phyloP scores from a whole-genome alignment of 805 yeast genomes.

The Diddensiella caesifluorescens region DNA sequence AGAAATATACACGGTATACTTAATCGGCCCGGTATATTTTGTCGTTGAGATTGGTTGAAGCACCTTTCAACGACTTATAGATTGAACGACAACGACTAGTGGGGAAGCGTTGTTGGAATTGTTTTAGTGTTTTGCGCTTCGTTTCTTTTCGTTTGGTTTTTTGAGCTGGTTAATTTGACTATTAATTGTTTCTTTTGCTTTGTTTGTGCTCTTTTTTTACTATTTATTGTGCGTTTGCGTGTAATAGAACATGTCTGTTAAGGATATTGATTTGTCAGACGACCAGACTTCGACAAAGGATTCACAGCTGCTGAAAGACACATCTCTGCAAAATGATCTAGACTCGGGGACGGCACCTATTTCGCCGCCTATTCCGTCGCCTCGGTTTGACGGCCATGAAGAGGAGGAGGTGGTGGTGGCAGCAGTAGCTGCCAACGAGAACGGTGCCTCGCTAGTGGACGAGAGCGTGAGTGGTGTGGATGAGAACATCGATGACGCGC shows the following conservation, averaged over 20 bases:
- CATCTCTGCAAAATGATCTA: not conserved
- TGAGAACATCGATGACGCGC: no score
- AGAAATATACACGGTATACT: no score
- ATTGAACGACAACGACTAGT: no score
- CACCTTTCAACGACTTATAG: no score
- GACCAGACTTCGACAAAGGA: slow-evolving; percentile 2
- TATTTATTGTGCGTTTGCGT: not conserved
- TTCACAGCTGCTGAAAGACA: not conserved
- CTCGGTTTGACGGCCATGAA: slow-evolving; percentile 15
- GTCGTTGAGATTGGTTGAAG: no score
- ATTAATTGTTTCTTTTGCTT: not conserved
- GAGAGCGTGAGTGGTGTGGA: no score
- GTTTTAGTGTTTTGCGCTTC: no score
- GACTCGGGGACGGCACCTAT: slow-evolving; percentile 11
- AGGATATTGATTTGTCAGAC: not conserved
- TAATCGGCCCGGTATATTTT: no score
- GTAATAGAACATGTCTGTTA: slow-evolving; percentile 1
- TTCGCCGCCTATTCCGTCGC: slow-evolving; percentile 20
- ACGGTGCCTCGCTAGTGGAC: no score
- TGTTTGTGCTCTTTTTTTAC: not conserved
- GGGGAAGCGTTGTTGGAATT: not conserved
- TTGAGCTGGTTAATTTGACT: not conserved
- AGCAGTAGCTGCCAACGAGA: not conserved
- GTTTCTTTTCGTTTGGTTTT: not conserved
- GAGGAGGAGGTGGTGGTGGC: not conserved